A percentile compares a stretch with the other conserved stretches of the same genome.
These are phyloP conservation scores for Pythium sp. DNA, from an alignment of 352 stramenopile species.

Conservation along the genomic window DNA sequence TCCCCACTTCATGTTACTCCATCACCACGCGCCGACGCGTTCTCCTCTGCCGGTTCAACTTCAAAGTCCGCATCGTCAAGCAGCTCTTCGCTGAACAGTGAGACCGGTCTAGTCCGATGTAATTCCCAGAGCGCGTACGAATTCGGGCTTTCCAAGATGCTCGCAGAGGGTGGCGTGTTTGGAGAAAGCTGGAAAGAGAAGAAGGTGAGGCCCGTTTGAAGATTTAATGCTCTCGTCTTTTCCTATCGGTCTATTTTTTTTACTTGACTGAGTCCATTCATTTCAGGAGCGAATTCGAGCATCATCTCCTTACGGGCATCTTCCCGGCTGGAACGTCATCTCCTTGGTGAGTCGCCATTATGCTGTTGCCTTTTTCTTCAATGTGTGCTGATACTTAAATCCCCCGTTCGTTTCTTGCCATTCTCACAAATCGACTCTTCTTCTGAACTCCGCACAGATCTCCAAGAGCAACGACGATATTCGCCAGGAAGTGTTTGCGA, in stretches of 20 bases:
- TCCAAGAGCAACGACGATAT: constrained; percentile 97
- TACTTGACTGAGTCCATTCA: no score
- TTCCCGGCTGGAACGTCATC: constrained; percentile 91
- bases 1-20: background rate
- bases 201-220: constrained; percentile 42
- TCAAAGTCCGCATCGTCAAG: background rate
- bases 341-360: constrained; percentile 55
- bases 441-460: constrained; percentile 45
- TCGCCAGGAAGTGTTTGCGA: constrained; percentile 94
- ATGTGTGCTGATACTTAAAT: background rate
- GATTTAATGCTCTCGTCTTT: no score
- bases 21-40: background rate
- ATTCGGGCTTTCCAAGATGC: constrained; percentile 57
- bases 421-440: background rate
- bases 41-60: constrained; percentile 7
- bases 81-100: constrained; percentile 19
- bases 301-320: constrained; percentile 79
- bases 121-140: constrained; percentile 69
- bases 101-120: constrained; percentile 43
- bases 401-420: background rate
- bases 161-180: constrained; percentile 69
- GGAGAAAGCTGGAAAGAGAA: constrained; percentile 95
- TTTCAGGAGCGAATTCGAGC: constrained; percentile 76
- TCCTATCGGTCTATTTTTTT: no score
- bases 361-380: background rate